Base-by-base conservation (phyloP, 1,284 basidiomycete genomes). In the Pisolithus thermaeus region DNA sequence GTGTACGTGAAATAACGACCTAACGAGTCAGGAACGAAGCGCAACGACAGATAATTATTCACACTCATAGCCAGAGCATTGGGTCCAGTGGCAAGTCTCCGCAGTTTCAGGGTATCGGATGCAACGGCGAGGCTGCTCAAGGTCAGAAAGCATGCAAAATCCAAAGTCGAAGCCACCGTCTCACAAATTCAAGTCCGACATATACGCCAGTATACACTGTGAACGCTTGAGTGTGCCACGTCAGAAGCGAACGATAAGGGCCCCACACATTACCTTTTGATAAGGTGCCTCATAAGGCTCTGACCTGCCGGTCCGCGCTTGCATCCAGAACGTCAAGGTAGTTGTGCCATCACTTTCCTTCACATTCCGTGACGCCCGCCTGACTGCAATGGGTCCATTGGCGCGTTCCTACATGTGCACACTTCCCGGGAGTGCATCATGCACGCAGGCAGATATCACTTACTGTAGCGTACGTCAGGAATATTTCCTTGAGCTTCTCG, bases 121-220 rank as follows among this genome's bases (percentile, higher is more conserved):
- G 83, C 87, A 0, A 80, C 80, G 8, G 77, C 73, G 53, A 94
- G 84, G 58, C 90, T 91, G 50, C 18, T 25, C 56, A 45, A 52
- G 52, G 37, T 49, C 58, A 14, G 57, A 47, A 51, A 43, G 37
- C 41, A 38, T 47, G 49, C 28, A 28, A 22, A 20, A 38, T n/a
- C 20, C 30, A 51, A 42, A 20, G 32, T 18, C 30, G 11, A 40
- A 51, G 40, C 39, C 18, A 32, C 42, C 51, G 3, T 68, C 81
- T 43, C 62, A 90, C 87, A 94, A 89, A 61, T 87, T 78, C 43
- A 90, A 71, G 67, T 96, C 92, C 2, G 91, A 92, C 49, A 92
- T 78, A 61, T 93, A 96, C 3, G 85, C 83, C 47, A 95, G 74
- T 54, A 96, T 91, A 59, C 89, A 91, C 89, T 93, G 60, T 3